These are phyloP conservation scores for Oxyria digyna DNA, from an alignment of 148 eudicot genomes.

Conservation along the genomic window DNA sequence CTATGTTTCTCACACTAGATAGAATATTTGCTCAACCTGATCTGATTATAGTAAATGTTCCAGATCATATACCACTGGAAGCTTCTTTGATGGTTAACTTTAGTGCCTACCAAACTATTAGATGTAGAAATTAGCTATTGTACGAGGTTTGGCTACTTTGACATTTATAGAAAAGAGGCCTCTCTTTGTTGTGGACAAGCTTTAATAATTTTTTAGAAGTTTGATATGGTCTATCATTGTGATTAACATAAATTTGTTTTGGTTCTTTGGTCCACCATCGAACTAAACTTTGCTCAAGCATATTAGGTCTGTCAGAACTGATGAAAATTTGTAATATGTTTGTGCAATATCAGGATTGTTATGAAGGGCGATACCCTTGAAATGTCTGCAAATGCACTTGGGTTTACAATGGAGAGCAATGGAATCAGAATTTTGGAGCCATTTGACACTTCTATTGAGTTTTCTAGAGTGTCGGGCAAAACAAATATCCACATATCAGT, in stretches of 20 bases:
- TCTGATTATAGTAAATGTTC: neutral
- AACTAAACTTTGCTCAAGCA: neutral
- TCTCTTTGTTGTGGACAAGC: neutral
- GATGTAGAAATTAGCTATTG: neutral
- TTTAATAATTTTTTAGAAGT: neutral
- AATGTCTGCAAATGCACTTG: conserved; percentile 75
- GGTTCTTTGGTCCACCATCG: neutral
- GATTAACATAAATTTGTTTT: neutral
- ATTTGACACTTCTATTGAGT: conserved; percentile 74
- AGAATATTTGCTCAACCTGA: neutral
- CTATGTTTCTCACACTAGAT: neutral
- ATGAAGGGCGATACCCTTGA: conserved; percentile 72
- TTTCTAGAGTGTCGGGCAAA: conserved; percentile 68
- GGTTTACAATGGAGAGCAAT: conserved; percentile 89
- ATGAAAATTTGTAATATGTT: neutral
- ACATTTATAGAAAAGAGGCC: neutral
- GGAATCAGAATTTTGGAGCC: conserved; percentile 94
- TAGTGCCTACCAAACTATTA: neutral
- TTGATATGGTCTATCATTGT: neutral
- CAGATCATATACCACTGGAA: neutral
- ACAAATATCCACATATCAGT: conserved; percentile 58
- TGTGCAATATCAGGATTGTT: conserved; percentile 49
- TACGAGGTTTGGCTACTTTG: neutral
- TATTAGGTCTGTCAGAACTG: neutral
- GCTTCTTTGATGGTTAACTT: neutral